Conservation (phyloP, 2,329 filamentous ascomycete species). For the Tolypocladium tundrense region DNA sequence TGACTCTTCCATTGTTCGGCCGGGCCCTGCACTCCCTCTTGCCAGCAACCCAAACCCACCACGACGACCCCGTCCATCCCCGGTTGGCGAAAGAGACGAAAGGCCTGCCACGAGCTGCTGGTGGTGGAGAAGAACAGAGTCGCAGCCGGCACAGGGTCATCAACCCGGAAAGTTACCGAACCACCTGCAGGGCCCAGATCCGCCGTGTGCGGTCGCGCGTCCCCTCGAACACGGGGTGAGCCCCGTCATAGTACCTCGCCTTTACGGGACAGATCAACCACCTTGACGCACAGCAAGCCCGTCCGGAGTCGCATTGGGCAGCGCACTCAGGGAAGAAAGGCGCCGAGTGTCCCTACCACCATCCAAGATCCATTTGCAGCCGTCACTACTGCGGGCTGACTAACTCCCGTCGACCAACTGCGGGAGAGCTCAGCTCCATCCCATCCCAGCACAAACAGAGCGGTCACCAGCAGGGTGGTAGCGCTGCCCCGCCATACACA, state of each 20-base stretch:
- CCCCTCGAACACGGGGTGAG: neutral
- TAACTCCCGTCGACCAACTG: neutral
- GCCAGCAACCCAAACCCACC: neutral
- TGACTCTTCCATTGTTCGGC: neutral
- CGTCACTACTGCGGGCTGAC: neutral
- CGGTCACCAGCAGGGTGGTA: neutral
- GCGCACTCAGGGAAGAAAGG: neutral
- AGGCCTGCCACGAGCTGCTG: neutral
- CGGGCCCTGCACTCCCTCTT: neutral
- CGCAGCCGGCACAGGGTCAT: neutral
- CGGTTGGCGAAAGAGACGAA: neutral
- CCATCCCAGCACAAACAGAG: neutral
- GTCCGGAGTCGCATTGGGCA: neutral
- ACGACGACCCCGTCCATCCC: neutral
- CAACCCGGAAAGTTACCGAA: neutral
- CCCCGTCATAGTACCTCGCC: neutral
- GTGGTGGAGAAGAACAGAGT: neutral
- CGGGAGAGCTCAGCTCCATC: neutral
- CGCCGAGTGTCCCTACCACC: neutral
- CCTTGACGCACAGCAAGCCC: neutral
- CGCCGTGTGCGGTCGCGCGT: neutral
- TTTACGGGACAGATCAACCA: neutral
- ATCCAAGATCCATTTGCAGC: neutral
- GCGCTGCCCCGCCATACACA: conserved; percentile 8
- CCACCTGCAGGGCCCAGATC: neutral